Conservation (phyloP, 1,284 basidiomycete genomes). For the Cutaneotrichosporon spelunceum region DNA sequence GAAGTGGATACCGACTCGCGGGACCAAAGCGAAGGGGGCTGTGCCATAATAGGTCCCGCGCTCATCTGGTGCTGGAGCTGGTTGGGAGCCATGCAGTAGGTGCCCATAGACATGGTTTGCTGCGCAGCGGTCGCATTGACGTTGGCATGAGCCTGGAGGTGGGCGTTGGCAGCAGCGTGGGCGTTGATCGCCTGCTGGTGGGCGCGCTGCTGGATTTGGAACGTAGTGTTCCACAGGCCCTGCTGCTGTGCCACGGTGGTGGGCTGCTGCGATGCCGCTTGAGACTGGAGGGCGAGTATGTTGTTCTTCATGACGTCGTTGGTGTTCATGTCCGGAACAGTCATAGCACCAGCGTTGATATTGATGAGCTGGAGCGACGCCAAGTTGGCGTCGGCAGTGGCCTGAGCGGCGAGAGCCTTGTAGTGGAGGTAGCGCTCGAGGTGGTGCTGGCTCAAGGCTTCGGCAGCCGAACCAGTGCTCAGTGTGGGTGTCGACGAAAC, state of each 20-base stretch:
- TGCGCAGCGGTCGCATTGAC: conserved; percentile 32
- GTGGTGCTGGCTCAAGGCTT: conserved; percentile 44
- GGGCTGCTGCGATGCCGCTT: conserved; percentile 15
- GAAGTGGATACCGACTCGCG: conserved; percentile 25
- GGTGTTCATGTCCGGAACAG: conserved; percentile 20
- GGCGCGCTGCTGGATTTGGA: conserved; percentile 27
- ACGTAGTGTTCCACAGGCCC: conserved; percentile 21
- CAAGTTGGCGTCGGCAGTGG: conserved; percentile 30
- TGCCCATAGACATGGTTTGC: conserved; percentile 26
- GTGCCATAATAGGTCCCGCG: conserved; percentile 1
- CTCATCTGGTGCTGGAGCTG: not conserved
- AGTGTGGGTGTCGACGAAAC: not conserved
- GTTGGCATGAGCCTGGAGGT: conserved; percentile 35
- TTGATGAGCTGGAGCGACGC: conserved; percentile 26
- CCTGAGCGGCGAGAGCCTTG: conserved; percentile 43
- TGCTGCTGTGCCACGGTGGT: conserved; percentile 8
- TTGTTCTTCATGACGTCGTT: conserved; percentile 22
- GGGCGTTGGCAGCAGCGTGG: conserved; percentile 36
- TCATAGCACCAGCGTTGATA: conserved; percentile 24
- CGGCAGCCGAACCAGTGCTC: conserved; percentile 19
- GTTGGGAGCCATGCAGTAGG: conserved; percentile 28
- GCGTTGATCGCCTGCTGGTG: conserved; percentile 26
- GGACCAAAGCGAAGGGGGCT: conserved; percentile 21
- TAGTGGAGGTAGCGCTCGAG: conserved; percentile 47
- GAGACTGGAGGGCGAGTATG: conserved; percentile 38